Base-by-base conservation (phyloP, 306 rosid species). In the Ormosia emarginata region DNA sequence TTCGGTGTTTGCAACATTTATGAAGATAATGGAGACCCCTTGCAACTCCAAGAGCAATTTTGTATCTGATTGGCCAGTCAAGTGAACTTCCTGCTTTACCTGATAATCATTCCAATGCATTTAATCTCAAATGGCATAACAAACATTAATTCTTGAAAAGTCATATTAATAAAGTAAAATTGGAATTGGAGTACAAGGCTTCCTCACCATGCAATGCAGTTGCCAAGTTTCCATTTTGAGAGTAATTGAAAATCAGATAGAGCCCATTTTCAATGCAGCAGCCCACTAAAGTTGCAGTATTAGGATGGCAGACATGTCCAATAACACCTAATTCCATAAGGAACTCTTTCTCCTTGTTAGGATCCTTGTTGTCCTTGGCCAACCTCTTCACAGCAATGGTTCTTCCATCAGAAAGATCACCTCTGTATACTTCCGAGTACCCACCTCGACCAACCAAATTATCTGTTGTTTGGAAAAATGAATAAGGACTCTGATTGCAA, bases 21-120 rank as follows among this genome's bases (percentile, higher is more conserved):
- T 95, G 99, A 67, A 95, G 99, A 86, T 95, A 95, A 67, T 93
- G 95, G 34, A 95, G 97, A 29, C 99, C 99, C 85, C 87, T 93
- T 67, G 97, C 99, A 57, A 95, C 77, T 65, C 99, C 99, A 76
- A 95, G 70, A 59, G 86, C 93, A 69, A 95, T 92, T 83, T 87
- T 93, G 87, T 90, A 93, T 84, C 99, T 89, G 14, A 75, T 80
- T 44, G 90, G 72, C 99, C 99, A 95, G 41, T 92, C 94, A 66
- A 93, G 87, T 68, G 88, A 59, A 71, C 82, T 65, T 40, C 85
- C 83, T 43, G 85, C 71, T 86, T 86, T 91, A 10, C 98, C 97
- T 93, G 87, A 58, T 58, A 50, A 65, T 68, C 40, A 68, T 78
- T 61, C 52, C 46, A 74, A 8, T 74, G 47, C 70, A 41, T 53